Conservation (phyloP, 1,284 basidiomycete species). For the Polyporus tsugae region DNA sequence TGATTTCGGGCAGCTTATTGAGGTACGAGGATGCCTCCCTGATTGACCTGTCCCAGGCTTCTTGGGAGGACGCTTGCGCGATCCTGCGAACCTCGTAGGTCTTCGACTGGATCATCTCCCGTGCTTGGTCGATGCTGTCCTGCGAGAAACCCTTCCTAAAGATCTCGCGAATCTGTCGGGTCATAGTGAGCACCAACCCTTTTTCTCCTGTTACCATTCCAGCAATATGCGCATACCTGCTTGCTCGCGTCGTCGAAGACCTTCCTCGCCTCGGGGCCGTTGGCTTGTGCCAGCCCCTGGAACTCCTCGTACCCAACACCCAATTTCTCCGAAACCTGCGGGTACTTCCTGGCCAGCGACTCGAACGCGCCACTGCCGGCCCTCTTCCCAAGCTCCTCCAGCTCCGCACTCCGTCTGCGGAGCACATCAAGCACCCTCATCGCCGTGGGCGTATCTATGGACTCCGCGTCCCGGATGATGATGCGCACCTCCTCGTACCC, state of each 20-base stretch:
- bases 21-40: slow-evolving; percentile 42
- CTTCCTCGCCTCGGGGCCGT: slow-evolving; percentile 48
- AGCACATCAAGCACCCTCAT: slow-evolving; percentile 44
- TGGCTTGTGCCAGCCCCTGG: slow-evolving; percentile 42
- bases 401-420: slow-evolving; percentile 35
- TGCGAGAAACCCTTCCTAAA: slow-evolving; percentile 39
- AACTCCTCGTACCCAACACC: slow-evolving; percentile 45
- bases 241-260: slow-evolving; percentile 42
- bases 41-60: slow-evolving; percentile 42
- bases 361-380: slow-evolving; percentile 42
- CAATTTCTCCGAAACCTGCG: slow-evolving; percentile 44
- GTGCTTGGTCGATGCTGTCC: slow-evolving; percentile 40
- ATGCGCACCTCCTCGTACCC: slow-evolving; percentile 49
- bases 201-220: neutral
- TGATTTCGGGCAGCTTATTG: slow-evolving; percentile 43
- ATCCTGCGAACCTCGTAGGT: slow-evolving; percentile 39
- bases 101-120: slow-evolving; percentile 41
- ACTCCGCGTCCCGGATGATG: slow-evolving; percentile 42
- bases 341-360: slow-evolving; percentile 42
- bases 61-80: slow-evolving; percentile 37
- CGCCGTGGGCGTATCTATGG: slow-evolving; percentile 41
- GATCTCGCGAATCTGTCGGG: slow-evolving; percentile 38
- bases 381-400: slow-evolving; percentile 44
- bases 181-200: neutral
- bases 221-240: slow-evolving; percentile 36